Evolutionary conservation across 805 yeast genomes (phyloP).

Genomic region (Candida qinlingensis): DNA sequence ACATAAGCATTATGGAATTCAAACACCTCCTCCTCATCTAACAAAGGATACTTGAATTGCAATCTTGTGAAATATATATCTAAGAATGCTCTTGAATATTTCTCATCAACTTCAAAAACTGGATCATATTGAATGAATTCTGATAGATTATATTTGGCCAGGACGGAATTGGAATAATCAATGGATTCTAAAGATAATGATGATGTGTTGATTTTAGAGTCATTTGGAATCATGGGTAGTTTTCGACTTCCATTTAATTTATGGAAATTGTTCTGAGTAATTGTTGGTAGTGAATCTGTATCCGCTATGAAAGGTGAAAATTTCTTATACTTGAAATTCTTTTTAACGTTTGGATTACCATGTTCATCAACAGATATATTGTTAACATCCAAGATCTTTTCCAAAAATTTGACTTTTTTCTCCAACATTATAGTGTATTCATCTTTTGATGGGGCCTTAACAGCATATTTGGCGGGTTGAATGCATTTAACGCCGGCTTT

Average conservation of each 20-base stretch:
- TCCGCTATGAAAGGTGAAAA: slow-evolving; percentile 30
- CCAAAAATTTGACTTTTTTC: slow-evolving; percentile 46
- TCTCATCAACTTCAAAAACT: slow-evolving; percentile 45
- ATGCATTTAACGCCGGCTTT: slow-evolving; percentile 58
- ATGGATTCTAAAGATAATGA: slow-evolving; percentile 27
- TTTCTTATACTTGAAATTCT: slow-evolving; percentile 33
- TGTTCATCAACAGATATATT: slow-evolving; percentile 23
- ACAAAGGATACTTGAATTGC: slow-evolving; percentile 52
- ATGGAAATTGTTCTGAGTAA: slow-evolving; percentile 9
- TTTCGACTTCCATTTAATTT: slow-evolving; percentile 2
- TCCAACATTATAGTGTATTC: slow-evolving; percentile 56
- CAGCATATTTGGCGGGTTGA: slow-evolving; percentile 57
- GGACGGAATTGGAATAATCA: slow-evolving; percentile 35
- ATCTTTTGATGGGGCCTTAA: slow-evolving; percentile 41
- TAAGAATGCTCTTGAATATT: slow-evolving; percentile 42
- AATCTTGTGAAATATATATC: slow-evolving; percentile 52
- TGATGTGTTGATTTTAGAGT: slow-evolving; percentile 6
- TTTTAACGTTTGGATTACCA: slow-evolving; percentile 24
- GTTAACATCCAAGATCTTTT: slow-evolving; percentile 36
- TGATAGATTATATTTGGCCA: slow-evolving; percentile 42
- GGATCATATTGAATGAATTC: slow-evolving; percentile 46
- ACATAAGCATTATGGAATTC: slow-evolving; percentile 46
- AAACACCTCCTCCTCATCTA: slow-evolving; percentile 47
- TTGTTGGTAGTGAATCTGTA: slow-evolving; percentile 1
- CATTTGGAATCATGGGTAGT: slow-evolving; percentile 6